These are phyloP conservation scores for Trametes villosa DNA, from an alignment of 768 basidiomycete genomes.

Conservation along the genomic window DNA sequence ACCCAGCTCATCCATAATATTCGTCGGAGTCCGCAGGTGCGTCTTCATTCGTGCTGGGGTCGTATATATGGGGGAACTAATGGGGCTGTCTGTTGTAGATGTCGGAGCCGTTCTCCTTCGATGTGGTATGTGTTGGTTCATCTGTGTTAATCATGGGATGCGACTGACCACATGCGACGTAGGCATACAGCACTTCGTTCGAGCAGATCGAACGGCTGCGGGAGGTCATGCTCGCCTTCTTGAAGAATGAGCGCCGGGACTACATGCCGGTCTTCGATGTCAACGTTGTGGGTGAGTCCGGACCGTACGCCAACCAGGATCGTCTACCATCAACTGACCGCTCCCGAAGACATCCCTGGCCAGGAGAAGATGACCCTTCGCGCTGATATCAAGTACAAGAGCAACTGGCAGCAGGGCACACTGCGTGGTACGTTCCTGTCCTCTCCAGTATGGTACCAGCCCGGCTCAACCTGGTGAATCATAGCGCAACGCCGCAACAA, in stretches of 20 bases:
- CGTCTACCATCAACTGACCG: neutral
- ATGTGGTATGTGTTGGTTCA: slow-evolving; percentile 50
- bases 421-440: slow-evolving; percentile 54
- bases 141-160: neutral
- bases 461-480: neutral
- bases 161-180: neutral
- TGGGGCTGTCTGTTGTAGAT: slow-evolving; percentile 42
- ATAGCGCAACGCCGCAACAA: slow-evolving; percentile 75
- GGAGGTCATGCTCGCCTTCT: slow-evolving; percentile 78
- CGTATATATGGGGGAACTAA: neutral
- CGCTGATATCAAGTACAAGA: slow-evolving; percentile 88
- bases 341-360: slow-evolving; percentile 66
- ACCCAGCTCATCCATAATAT: slow-evolving; percentile 75
- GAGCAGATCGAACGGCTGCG: slow-evolving; percentile 81
- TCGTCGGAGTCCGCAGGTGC: slow-evolving; percentile 69
- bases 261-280: slow-evolving; percentile 80
- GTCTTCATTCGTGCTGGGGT: slow-evolving; percentile 12
- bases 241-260: slow-evolving; percentile 72
- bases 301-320: too few species aligned
- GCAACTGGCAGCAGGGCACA: slow-evolving; percentile 81
- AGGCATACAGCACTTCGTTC: slow-evolving; percentile 72
- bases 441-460: neutral
- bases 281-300: slow-evolving; percentile 55
- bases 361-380: slow-evolving; percentile 78
- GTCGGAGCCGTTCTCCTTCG: slow-evolving; percentile 82